Percentiles rank a stretch among this genome's conserved stretches.
Evolutionary conservation across 2,329 filamentous ascomycete species (phyloP).

Genomic region (Xylariaceae sp.): DNA sequence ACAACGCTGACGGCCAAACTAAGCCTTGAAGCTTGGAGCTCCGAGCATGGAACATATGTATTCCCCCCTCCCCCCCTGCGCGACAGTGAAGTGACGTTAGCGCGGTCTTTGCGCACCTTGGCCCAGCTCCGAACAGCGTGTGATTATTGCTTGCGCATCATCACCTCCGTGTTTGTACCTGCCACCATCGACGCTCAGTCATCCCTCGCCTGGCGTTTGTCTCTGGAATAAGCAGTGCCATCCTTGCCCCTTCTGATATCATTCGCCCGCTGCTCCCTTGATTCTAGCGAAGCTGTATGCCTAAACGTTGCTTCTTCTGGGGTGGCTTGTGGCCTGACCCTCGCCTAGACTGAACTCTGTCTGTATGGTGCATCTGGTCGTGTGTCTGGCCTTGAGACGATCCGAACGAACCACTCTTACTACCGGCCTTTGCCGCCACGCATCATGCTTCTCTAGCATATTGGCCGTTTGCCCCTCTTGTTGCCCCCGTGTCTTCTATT

Average conservation of each 20-base stretch:
- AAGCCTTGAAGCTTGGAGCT: background rate
- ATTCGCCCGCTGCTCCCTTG: conserved; percentile 2
- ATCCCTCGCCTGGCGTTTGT: too few species aligned
- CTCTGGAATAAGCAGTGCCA: too few species aligned
- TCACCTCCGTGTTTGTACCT: too few species aligned
- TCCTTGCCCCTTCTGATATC: conserved; percentile 7
- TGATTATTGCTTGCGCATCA: too few species aligned
- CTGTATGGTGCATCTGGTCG: background rate
- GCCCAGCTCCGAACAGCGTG: too few species aligned
- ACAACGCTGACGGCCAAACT: background rate
- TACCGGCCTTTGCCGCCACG: too few species aligned
- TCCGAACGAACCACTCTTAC: too few species aligned
- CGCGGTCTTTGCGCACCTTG: too few species aligned
- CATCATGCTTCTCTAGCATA: too few species aligned
- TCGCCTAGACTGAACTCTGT: conserved; percentile 17
- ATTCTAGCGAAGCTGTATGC: conserved; percentile 12
- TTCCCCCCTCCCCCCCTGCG: conserved; percentile 19
- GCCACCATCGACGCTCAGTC: too few species aligned
- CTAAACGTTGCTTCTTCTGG: conserved; percentile 2
- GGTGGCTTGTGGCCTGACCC: conserved; percentile 13
- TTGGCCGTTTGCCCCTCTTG: too few species aligned
- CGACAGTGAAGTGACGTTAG: conserved; percentile 14
- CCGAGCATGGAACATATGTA: background rate
- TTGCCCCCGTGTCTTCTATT: too few species aligned
- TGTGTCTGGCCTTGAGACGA: background rate